phyloP scores from a whole-genome alignment of 192 early-diverging fungal species.

The Rhizophagus clarus region DNA sequence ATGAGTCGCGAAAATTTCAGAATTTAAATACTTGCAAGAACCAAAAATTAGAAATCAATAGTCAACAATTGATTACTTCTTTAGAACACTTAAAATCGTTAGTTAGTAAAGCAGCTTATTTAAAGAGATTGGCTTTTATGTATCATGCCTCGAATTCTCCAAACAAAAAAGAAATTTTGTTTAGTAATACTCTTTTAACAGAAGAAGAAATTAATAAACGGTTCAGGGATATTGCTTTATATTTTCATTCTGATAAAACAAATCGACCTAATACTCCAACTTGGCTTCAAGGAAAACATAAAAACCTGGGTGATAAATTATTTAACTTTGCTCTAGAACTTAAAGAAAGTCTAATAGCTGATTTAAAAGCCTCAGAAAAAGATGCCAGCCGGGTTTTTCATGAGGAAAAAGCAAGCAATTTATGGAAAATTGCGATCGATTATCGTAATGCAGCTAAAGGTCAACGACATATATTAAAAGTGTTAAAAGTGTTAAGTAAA shows the following conservation, averaged over 20 bases:
- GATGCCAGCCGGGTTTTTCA: neutral
- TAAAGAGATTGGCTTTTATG: neutral
- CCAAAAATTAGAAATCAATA: too few species aligned
- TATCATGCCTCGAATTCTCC: neutral
- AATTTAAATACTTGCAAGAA: neutral
- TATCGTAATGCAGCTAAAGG: neutral
- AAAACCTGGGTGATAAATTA: neutral
- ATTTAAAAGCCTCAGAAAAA: neutral
- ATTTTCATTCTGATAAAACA: conserved; percentile 11
- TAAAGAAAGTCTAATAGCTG: neutral
- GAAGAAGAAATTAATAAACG: conserved; percentile 11
- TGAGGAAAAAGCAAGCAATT: neutral
- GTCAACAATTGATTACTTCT: neutral
- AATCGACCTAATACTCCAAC: neutral
- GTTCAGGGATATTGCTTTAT: neutral
- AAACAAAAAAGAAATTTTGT: conserved; percentile 4
- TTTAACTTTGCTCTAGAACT: neutral
- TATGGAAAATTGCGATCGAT: neutral
- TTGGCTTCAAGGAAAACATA: neutral
- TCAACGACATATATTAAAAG: neutral
- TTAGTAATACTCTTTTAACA: neutral
- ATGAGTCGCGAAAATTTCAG: neutral
- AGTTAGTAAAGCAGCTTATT: neutral
- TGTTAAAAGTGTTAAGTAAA: neutral
- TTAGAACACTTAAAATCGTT: neutral